Evolutionary conservation across 345 rosid species (phyloP), one percentile per base, ranked within the genome.

Genomic region (Citrus inodora): DNA sequence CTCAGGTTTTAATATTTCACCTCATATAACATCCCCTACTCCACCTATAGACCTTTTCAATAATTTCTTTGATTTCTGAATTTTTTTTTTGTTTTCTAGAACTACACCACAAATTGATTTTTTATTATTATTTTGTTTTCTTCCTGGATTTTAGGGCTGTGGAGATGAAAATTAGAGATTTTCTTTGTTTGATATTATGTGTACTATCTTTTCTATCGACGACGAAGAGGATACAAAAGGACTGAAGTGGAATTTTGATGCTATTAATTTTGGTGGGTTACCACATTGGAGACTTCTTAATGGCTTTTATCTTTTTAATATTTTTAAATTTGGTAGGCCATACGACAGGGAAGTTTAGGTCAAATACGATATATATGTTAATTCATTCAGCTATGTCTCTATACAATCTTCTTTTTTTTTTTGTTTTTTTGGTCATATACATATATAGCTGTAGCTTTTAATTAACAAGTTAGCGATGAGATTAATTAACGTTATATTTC

Each of bases 41-140:
- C 85, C 89, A 46, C 80, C 96, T 19, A 66, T 83, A 61, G 97
- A 92, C 83, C 77, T 87, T 61, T 91, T 91, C 93, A 94, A 87
- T 77, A 87, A 90, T 76, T 83, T 89, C 30, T 93, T 90, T 77
- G 91, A 92, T 81, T 85, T 83, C 62, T 91, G 76, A 89, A 76
- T 38, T 38, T 38, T 37, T 53, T 67, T 53, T 67, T 1, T 64
- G 87, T 79, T 48, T 33, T 61, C 1, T 59, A 51, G 67, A 48
- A 30, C 40, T 65, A 59, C 22, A 64, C 6, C 6, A 67, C 17
- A 46, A 46, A 46, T 46, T 46, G 7, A 4, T 53, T 17, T 53
- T 0, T 53, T 53, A 5, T 2, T 3, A 9, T 9, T 0, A 1
- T 10, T 46, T 46, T 13, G 17, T 46, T 46, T 46, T 46, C 51